Base-by-base conservation (phyloP, 2,329 filamentous ascomycete species). In the Diplodia intermedia region DNA sequence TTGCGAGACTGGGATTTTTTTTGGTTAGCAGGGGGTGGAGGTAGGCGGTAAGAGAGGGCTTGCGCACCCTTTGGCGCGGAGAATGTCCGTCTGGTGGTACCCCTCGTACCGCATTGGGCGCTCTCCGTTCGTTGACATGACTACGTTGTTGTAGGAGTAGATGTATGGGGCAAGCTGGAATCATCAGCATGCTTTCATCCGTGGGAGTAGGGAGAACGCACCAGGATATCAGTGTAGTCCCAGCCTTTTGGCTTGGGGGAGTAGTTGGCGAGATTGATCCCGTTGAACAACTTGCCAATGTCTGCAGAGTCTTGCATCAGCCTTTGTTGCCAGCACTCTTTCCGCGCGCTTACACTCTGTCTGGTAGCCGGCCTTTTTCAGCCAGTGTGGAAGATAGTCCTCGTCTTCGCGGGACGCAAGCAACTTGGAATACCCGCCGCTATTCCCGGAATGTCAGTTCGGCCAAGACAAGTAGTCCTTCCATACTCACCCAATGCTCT, bases 91-190 rank as follows among this genome's bases (percentile, higher is more conserved):
- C 50, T 71, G 72, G 50, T 76, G 73, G 60, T 63, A 74, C 11
- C 71, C 71, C 0, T 66, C 43, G 43, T 76, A 76, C 33, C 69
- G 71, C 1, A 68, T 40, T 3, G 73, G 74, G 2, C 50, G 62
- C 36, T 71, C 67, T 40, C 69, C 70, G 52, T 76, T 75, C 40
- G 69, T 62, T 1, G 73, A 76, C 38, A 74, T 70, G 26, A 77
- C 74, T 2, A 71, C 70, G 6, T 65, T 68, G 49, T 76, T 75
- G 66, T 73, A 73, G n/a, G 70, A 68, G 36, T 74, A 69, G 6
- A 70, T 76, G 61, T 76, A 77, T 4, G 75, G 75, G 26, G 76
- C 74, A 15, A 75, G 63, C 60, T 63, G 5, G 31, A 33, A 8
- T 8, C 5, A 8, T 33, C 31, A 15, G 15, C 8, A 15, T 40